Percentiles rank a stretch among this genome's conserved stretches.
Evolutionary conservation across 2,329 filamentous ascomycete species (phyloP).

Genomic region (Pezicula radicicola): DNA sequence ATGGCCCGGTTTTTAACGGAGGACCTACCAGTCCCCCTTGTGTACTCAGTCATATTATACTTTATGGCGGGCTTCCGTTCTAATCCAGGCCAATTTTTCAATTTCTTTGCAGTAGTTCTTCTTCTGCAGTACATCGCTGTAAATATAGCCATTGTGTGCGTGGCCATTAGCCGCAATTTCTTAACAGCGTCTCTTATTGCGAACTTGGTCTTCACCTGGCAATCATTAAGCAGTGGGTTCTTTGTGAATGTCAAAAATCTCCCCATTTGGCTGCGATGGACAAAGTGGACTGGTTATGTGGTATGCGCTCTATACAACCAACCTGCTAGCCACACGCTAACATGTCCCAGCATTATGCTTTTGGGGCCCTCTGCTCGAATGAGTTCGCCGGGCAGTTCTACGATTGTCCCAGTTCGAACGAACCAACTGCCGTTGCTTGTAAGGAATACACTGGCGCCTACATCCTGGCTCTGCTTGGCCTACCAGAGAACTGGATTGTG

Average conservation of each 20-base stretch:
- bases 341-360: conserved; percentile 41
- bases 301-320: conserved; percentile 33
- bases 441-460: conserved; percentile 51
- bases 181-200: neutral
- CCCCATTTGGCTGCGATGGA: conserved; percentile 23
- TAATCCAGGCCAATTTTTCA: neutral
- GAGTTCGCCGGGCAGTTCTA: conserved; percentile 47
- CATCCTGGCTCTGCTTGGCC: conserved; percentile 46
- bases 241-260: neutral
- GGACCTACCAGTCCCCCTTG: neutral
- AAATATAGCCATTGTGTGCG: neutral
- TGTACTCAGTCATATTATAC: neutral
- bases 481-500: conserved; percentile 49
- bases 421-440: conserved; percentile 40
- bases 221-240: neutral
- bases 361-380: conserved; percentile 50
- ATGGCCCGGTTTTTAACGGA: neutral
- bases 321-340: neutral
- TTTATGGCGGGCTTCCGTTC: neutral
- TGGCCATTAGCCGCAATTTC: neutral
- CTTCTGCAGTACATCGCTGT: neutral
- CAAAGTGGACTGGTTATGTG: neutral
- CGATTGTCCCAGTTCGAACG: conserved; percentile 45
- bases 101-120: neutral
- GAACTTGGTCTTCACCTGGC: neutral